Evolutionary conservation across 1,284 basidiomycete species (phyloP).

Genomic region (Cystobasidiaceae sp.): DNA sequence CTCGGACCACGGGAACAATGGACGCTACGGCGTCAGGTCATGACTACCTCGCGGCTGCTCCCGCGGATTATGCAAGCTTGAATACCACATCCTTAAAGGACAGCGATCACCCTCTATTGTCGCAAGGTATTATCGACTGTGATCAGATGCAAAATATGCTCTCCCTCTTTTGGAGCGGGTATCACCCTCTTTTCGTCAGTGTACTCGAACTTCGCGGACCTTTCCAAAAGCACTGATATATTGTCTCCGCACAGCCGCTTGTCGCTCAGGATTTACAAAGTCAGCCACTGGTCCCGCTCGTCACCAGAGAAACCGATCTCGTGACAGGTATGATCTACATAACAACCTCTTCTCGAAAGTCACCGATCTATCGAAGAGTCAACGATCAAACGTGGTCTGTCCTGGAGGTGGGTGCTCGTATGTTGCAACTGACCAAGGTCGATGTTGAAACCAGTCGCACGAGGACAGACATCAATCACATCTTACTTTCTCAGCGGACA

Average conservation of each 20-base stretch:
- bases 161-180: not conserved
- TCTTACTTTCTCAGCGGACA: not conserved
- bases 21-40: not conserved
- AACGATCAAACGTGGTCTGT: not conserved
- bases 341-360: not conserved
- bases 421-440: no score
- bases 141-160: not conserved
- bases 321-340: not conserved
- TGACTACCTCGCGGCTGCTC: not conserved
- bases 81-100: not conserved
- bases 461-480: not conserved
- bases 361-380: not conserved
- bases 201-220: not conserved
- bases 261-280: not conserved
- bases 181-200: not conserved
- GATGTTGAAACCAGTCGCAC: not conserved
- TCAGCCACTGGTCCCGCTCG: not conserved
- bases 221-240: not conserved
- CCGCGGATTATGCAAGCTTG: not conserved
- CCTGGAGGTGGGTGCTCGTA: not conserved
- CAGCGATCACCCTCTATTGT: not conserved
- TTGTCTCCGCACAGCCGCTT: not conserved
- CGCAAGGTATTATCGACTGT: not conserved
- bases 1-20: not conserved
- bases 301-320: not conserved